Evolutionary conservation across 2,329 filamentous ascomycete genomes (phyloP), one percentile per base, ranked within the genome.

Genomic region (Monilinia fructicola): DNA sequence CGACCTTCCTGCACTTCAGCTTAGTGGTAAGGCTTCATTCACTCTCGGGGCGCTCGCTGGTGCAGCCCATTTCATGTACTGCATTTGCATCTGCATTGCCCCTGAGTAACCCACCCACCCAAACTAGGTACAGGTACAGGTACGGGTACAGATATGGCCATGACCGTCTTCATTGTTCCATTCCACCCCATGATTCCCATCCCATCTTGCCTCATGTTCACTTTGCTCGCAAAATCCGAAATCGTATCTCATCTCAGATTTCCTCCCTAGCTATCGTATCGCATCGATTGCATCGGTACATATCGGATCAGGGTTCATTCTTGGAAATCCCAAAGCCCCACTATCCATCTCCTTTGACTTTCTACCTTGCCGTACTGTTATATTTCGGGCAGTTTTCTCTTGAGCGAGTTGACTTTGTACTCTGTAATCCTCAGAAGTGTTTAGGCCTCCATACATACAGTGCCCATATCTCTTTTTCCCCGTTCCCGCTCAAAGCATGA

Each of bases 31-130:
- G 58, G 58, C 58, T 61, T 38, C 56, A 60, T 48, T 60, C 42
- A 60, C 12, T 60, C 54, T 23, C 56, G 48, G 44, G 42, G 56
- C 42, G 28, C 46, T 50, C 44, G 58, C 42, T 44, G 40, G 55
- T 52, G 58, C 58, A 61, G 35, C 44, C 58, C 58, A 60, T 38
- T 50, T 21, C 58, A 60, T 50, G 55, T 59, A 50, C 58, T 60
- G 58, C 58, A 60, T 60, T 50, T 50, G 58, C 44, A 50, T 35
- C 58, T 60, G 58, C 58, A 61, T 61, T 61, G 44, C 58, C 44
- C 58, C 44, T 61, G 58, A 61, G 58, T 52, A 61, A 50, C 44
- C 31, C 21, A 61, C 58, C 44, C 23, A 26, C 58, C 44, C 23
- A 26, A 31, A 26, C 40, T 31, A 12, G 48, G 48, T 52, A 26